These are phyloP conservation scores for Fomitopsis schrenkii DNA, from an alignment of 1,284 basidiomycete genomes.

Conservation along the genomic window DNA sequence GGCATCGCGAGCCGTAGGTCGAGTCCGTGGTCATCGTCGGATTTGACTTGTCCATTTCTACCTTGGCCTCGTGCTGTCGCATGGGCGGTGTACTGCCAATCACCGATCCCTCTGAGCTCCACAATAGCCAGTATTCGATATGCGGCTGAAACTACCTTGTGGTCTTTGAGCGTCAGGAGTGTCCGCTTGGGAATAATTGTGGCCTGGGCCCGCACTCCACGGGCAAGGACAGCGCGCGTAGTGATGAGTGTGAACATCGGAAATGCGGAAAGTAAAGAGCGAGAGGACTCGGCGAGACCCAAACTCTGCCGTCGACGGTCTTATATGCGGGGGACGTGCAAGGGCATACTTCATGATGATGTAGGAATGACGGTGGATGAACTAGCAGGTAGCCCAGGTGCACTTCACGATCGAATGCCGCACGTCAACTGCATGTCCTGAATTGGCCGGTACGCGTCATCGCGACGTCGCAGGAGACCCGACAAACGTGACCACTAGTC, in stretches of 20 bases:
- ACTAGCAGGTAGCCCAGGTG: neutral
- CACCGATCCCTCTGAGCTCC: neutral
- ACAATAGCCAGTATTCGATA: neutral
- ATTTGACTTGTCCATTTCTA: constrained; percentile 34
- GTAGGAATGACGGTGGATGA: neutral
- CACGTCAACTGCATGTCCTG: neutral
- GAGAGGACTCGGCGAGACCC: neutral
- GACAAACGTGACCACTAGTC: neutral
- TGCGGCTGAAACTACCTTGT: constrained; percentile 15
- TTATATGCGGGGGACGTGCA: neutral
- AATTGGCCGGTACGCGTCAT: neutral
- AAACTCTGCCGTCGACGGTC: neutral
- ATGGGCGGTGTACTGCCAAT: constrained; percentile 29
- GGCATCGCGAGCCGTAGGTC: constrained; percentile 33
- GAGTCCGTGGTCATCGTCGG: constrained; percentile 31
- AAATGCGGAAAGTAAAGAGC: too few species aligned
- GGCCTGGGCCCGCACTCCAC: neutral
- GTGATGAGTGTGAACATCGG: neutral
- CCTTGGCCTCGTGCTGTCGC: constrained; percentile 36
- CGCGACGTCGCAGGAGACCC: neutral
- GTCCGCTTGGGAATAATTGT: constrained; percentile 4
- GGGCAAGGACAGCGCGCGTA: neutral
- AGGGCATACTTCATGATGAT: neutral
- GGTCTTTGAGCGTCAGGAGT: constrained; percentile 23
- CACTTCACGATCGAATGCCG: neutral